A percentile compares a stretch with the other conserved stretches of the same genome.
Evolutionary conservation across 2,329 filamentous ascomycete genomes (phyloP).

Genomic region (Fusarium xyrophilum): DNA sequence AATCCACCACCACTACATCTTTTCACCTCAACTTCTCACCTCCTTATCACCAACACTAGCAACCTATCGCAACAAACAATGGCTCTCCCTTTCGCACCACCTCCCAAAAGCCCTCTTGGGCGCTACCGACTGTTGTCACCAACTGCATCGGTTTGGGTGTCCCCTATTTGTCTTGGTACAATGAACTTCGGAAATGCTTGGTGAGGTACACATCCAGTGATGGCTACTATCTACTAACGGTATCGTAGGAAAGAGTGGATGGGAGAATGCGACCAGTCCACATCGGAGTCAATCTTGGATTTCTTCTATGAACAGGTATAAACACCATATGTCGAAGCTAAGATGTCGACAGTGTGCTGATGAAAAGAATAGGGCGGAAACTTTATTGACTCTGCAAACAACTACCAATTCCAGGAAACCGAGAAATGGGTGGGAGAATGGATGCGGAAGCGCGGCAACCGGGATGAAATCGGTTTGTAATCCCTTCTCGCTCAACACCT

Average conservation of each 20-base stretch:
- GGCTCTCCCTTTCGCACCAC: slow-evolving; percentile 50
- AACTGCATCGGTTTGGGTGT: slow-evolving; percentile 70
- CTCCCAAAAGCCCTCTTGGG: slow-evolving; percentile 66
- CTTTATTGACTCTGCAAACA: slow-evolving; percentile 76
- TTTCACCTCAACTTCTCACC: background rate
- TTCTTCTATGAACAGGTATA: slow-evolving; percentile 65
- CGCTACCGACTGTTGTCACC: slow-evolving; percentile 72
- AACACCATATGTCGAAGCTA: background rate
- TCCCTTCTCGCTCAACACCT: background rate
- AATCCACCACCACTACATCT: background rate
- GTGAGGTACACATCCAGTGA: slow-evolving; percentile 29
- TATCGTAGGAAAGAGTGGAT: slow-evolving; percentile 58
- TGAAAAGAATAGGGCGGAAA: slow-evolving; percentile 58
- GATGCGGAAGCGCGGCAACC: slow-evolving; percentile 69
- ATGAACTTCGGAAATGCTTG: slow-evolving; percentile 71
- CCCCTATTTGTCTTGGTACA: slow-evolving; percentile 68
- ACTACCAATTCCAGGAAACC: slow-evolving; percentile 69
- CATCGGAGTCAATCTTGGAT: slow-evolving; percentile 69
- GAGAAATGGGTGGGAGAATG: slow-evolving; percentile 74
- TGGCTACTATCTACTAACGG: background rate
- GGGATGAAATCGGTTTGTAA: slow-evolving; percentile 66
- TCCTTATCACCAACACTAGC: background rate
- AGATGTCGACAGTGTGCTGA: slow-evolving; percentile 10
- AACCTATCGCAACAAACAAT: slow-evolving; percentile 4
- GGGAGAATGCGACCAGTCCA: slow-evolving; percentile 70